These are phyloP conservation scores for Limonium bicolor DNA, from an alignment of 148 eudicot species.

Conservation along the genomic window DNA sequence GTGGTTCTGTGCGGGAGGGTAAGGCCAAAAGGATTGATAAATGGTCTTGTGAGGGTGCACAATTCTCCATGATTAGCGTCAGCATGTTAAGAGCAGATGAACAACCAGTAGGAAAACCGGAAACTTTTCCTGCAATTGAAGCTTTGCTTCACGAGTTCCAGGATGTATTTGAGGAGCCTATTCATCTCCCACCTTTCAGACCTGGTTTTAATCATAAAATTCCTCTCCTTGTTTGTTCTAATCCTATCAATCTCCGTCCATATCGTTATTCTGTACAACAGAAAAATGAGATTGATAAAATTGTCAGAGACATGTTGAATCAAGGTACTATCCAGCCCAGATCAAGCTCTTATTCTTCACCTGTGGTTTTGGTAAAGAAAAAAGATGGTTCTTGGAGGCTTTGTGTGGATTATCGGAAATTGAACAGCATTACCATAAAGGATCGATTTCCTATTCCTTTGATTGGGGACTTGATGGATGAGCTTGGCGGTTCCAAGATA, in stretches of 20 bases:
- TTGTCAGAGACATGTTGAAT: background rate
- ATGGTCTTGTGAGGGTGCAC: background rate
- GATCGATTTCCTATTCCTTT: background rate
- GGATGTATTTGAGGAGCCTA: background rate
- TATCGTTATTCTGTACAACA: background rate
- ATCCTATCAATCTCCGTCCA: background rate
- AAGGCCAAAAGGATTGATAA: background rate
- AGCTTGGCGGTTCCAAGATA: background rate
- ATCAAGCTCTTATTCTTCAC: too few relatives aligned
- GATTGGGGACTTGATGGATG: background rate
- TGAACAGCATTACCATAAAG: background rate
- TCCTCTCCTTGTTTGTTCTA: background rate
- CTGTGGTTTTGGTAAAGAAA: too few relatives aligned
- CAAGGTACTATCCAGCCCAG: background rate
- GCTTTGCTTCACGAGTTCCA: background rate
- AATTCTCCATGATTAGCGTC: background rate
- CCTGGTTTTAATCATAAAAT: background rate
- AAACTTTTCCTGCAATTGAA: background rate
- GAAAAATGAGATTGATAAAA: background rate
- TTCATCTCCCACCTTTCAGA: background rate
- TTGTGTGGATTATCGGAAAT: background rate
- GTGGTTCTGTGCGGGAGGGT: background rate
- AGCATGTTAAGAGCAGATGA: background rate
- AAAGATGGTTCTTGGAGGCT: too few relatives aligned
- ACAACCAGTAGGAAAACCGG: too few relatives aligned